Evolutionary conservation across 441 rosid genomes (phyloP).

Genomic region (Geranium incanum): DNA sequence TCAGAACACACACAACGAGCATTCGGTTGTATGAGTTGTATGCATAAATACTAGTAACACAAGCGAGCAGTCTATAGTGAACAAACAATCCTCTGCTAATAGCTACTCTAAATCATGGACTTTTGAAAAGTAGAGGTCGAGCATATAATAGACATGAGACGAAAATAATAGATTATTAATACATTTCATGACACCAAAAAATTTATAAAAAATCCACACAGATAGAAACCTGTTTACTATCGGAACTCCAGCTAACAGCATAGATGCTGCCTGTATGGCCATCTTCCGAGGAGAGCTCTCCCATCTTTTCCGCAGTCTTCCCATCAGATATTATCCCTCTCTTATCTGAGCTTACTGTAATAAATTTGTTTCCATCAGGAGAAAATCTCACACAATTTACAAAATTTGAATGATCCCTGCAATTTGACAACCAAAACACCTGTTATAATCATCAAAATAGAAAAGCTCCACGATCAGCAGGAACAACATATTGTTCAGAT

Average conservation of each 20-base stretch:
- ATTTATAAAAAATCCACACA: not conserved
- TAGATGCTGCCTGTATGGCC: constrained; percentile 7
- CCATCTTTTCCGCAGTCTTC: constrained; percentile 4
- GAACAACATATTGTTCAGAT: not conserved
- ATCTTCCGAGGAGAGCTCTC: not conserved
- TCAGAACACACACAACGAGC: not conserved
- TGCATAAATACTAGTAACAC: too few species aligned
- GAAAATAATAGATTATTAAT: not conserved
- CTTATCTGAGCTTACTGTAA: constrained; percentile 4
- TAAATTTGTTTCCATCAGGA: constrained; percentile 3
- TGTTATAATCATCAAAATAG: not conserved
- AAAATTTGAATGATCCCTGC: constrained; percentile 6
- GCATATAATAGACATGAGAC: too few species aligned
- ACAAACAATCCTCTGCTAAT: too few species aligned
- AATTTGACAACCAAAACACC: not conserved
- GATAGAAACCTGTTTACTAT: constrained; percentile 5
- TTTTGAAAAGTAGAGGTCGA: too few species aligned
- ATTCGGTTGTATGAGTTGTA: too few species aligned
- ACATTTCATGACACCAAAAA: not conserved
- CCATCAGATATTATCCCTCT: constrained; percentile 3
- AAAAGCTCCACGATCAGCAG: not conserved
- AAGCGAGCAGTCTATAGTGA: too few species aligned
- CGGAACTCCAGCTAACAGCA: constrained; percentile 8
- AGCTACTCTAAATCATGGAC: too few species aligned
- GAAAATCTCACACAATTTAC: constrained; percentile 5